Conservation (phyloP, 352 stramenopile genomes). For the Pythium grandisporangium region DNA sequence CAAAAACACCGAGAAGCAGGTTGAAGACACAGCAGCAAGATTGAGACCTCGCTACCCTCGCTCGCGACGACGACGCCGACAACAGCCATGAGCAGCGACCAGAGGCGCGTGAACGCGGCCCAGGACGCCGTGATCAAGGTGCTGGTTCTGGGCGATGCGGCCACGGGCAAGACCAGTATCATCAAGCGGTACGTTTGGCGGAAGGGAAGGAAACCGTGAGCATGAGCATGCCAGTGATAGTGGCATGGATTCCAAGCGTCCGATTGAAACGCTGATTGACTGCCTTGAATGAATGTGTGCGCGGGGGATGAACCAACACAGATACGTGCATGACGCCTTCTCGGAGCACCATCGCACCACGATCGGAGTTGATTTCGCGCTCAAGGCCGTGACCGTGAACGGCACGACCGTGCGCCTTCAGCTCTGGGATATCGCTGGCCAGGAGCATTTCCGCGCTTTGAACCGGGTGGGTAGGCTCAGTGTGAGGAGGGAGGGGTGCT, state of each 20-base stretch:
- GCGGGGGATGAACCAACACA: too few relatives aligned
- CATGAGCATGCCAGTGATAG: background rate
- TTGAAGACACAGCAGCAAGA: slow-evolving; percentile 10
- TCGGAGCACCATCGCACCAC: slow-evolving; percentile 90
- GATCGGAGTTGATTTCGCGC: slow-evolving; percentile 89
- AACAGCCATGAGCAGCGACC: too few relatives aligned
- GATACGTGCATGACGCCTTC: slow-evolving; percentile 88
- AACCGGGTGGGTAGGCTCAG: slow-evolving; percentile 45
- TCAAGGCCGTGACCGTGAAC: slow-evolving; percentile 84
- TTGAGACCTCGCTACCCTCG: too few relatives aligned
- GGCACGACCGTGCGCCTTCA: slow-evolving; percentile 87
- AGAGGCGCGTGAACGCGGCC: slow-evolving; percentile 60
- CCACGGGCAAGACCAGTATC: slow-evolving; percentile 90
- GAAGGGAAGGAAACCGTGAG: background rate
- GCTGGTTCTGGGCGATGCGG: slow-evolving; percentile 84
- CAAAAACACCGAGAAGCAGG: too few relatives aligned
- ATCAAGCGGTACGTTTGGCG: slow-evolving; percentile 80
- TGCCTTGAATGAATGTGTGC: background rate
- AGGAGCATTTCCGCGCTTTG: slow-evolving; percentile 92
- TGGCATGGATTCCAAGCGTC: too few relatives aligned
- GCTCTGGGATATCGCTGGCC: slow-evolving; percentile 92
- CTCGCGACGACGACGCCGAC: too few relatives aligned
- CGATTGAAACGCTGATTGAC: too few relatives aligned
- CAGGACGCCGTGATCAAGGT: slow-evolving; percentile 90
- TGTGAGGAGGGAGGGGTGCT: background rate